phyloP scores from a whole-genome alignment of 768 basidiomycete genomes.

The Pulveroboletus ravenelii region DNA sequence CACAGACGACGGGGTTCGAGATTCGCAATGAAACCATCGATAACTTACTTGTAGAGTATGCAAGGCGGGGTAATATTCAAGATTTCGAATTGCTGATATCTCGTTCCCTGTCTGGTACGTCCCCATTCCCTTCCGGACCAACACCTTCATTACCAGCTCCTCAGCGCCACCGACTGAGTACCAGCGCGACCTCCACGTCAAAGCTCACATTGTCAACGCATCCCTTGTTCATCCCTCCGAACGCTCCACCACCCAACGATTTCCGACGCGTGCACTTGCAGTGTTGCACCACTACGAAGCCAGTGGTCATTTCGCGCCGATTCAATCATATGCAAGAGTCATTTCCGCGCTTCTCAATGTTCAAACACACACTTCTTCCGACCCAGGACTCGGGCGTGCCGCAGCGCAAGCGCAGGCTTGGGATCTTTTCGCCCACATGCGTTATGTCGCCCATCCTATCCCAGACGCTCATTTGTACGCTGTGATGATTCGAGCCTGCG shows the following conservation, averaged over 20 bases:
- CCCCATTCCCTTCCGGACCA: background rate
- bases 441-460: conserved; percentile 84
- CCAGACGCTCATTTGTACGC: conserved; percentile 73
- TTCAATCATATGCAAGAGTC: conserved; percentile 67
- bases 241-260: conserved; percentile 26
- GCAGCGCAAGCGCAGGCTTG: conserved; percentile 74
- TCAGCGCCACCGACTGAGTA: conserved; percentile 40
- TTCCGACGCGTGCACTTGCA: conserved; percentile 60
- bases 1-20: background rate
- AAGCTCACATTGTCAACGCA: conserved; percentile 45
- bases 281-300: conserved; percentile 72
- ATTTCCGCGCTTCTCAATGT: conserved; percentile 55
- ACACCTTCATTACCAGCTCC: conserved; percentile 8
- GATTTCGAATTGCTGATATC: conserved; percentile 44
- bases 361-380: conserved; percentile 28
- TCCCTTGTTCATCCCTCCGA: conserved; percentile 20
- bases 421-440: conserved; percentile 95
- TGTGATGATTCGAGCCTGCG: conserved; percentile 86
- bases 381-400: conserved; percentile 31
- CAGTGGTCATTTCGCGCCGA: conserved; percentile 57
- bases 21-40: conserved; percentile 40
- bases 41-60: conserved; percentile 46
- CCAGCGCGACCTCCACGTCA: conserved; percentile 71
- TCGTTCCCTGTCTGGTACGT: conserved; percentile 42
- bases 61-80: conserved; percentile 40